Evolutionary conservation across 495 filamentous ascomycete species (phyloP), one percentile per base, ranked within the genome.

Genomic region (Podospora anserina): DNA sequence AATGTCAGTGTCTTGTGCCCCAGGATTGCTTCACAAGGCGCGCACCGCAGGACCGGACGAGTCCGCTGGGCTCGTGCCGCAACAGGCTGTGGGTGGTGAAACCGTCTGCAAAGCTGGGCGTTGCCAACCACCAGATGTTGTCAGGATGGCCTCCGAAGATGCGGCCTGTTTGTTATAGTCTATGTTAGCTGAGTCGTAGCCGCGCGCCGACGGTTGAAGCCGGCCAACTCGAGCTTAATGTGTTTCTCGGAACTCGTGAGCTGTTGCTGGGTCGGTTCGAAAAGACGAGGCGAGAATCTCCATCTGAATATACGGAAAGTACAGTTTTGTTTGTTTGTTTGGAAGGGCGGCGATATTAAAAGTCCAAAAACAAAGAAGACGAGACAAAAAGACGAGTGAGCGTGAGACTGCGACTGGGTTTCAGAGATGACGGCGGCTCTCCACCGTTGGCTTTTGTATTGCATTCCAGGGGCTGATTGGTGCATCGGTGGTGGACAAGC

Each of bases 51-150:
- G 61, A 44, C 20, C 60, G 60, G 60, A 62, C 27, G 23, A 34
- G 27, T 44, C 49, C 20, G 57, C 34, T 44, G 66, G n/a, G 19
- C 66, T 68, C 53, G 63, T 70, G 68, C 59, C 68, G 44, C 68
- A 66, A 4, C 11, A 27, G 20, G 28, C 20, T 23, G 30, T 19
- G 32, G n/a, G 61, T 63, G 64, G 65, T 70, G 64, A 58, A 64
- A 61, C 63, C 18, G 59, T 28, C 27, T 23, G 23, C 23, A 32
- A 61, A 61, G 2, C 28, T 59, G 34, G 61, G 44, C 63, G 63
- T 26, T 39, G 62, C 16, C 34, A 27, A 16, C 18, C 16, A 9
- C 23, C 19, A 27, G 19, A 59, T 20, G 56, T 62, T 27, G 30
- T 28, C 30, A n/a, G 60, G 26, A 13, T 49, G 39, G 39, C 39